phyloP scores from a whole-genome alignment of 305 asterid species.

The Fraxinus nigra region DNA sequence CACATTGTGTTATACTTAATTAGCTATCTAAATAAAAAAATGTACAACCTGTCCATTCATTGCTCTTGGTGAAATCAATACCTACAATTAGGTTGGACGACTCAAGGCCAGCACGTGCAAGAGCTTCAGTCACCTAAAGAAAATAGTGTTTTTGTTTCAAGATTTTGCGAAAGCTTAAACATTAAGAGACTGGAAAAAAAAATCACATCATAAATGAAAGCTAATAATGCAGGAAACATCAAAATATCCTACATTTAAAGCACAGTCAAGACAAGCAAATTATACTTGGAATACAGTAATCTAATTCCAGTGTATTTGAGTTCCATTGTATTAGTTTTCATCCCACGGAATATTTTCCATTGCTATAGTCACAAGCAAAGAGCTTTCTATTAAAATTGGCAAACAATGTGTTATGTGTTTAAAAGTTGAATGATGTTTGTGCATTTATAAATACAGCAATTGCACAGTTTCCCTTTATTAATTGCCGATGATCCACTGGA shows the following conservation, averaged over 20 bases:
- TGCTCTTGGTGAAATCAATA: constrained; percentile 92
- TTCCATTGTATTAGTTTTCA: neutral
- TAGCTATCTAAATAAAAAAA: neutral
- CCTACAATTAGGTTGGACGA: constrained; percentile 94
- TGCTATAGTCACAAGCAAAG: neutral
- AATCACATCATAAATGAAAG: neutral
- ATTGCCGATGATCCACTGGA: neutral
- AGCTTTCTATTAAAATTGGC: neutral
- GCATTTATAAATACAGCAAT: neutral
- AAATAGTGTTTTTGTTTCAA: neutral
- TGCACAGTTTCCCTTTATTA: neutral
- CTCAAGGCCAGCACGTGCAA: constrained; percentile 89
- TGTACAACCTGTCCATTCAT: constrained; percentile 86
- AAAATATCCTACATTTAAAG: neutral
- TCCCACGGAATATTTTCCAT: neutral
- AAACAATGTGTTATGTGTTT: neutral
- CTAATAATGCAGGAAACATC: neutral
- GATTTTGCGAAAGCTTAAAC: neutral
- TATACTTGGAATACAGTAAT: neutral
- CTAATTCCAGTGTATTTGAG: neutral
- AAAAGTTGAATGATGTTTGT: neutral
- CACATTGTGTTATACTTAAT: neutral
- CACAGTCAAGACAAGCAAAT: neutral
- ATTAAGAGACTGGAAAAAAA: neutral
- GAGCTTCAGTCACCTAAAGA: constrained; percentile 81